phyloP scores from a whole-genome alignment of 352 stramenopile genomes.

The Pythium brachiatum region DNA sequence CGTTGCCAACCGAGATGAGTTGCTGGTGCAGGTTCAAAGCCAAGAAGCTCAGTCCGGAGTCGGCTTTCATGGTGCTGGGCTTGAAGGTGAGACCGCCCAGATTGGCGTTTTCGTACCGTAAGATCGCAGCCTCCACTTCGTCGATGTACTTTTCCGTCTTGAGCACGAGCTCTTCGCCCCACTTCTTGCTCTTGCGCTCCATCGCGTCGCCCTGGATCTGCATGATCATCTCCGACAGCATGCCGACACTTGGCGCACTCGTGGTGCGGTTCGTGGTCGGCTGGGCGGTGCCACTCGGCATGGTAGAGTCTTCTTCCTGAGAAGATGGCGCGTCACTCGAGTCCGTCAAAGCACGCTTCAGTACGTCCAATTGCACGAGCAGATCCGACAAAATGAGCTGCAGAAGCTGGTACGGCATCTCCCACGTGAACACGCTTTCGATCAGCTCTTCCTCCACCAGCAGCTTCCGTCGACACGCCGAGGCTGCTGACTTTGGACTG shows the following conservation, averaged over 20 bases:
- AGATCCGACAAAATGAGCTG: conserved; percentile 77
- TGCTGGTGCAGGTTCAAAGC: conserved; percentile 86
- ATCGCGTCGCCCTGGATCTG: conserved; percentile 83
- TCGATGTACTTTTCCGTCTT: conserved; percentile 83
- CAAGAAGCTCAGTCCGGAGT: conserved; percentile 71
- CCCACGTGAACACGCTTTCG: conserved; percentile 87
- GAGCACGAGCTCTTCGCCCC: conserved; percentile 64
- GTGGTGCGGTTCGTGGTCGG: not conserved
- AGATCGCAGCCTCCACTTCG: conserved; percentile 74
- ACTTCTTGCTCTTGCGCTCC: conserved; percentile 79
- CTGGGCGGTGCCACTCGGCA: too few relatives aligned
- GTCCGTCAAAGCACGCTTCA: conserved; percentile 40
- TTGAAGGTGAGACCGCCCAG: conserved; percentile 80
- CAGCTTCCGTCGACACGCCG: conserved; percentile 40
- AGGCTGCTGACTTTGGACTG: conserved; percentile 2
- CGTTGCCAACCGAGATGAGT: conserved; percentile 72
- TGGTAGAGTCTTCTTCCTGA: conserved; percentile 30
- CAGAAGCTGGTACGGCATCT: conserved; percentile 82
- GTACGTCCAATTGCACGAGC: conserved; percentile 57
- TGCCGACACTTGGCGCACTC: conserved; percentile 52
- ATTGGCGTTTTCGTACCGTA: conserved; percentile 66
- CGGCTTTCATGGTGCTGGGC: conserved; percentile 85
- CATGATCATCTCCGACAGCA: conserved; percentile 86
- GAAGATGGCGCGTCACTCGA: not conserved
- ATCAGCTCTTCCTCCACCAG: conserved; percentile 85